Base-by-base conservation (phyloP, 2,329 filamentous ascomycete species). In the Cytospora paraplurivora region DNA sequence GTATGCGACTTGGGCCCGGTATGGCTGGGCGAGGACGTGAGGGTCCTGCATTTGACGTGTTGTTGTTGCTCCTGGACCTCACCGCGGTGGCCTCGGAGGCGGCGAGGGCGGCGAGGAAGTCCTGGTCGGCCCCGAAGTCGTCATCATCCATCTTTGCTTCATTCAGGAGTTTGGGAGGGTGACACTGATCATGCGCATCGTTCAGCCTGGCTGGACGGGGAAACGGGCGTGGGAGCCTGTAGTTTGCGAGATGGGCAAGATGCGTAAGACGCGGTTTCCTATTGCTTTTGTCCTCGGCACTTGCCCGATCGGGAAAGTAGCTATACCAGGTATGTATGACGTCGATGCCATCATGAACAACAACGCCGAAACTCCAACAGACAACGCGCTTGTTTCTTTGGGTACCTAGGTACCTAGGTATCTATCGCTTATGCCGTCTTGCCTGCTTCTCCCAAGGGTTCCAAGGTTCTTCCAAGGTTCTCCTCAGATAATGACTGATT, bases 61-160 rank as follows among this genome's bases (percentile, higher is more conserved):
- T 82, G 71, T 87, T 79, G 53, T 82, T 79, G 53, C 82, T 83
- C 56, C 79, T 81, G 3, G 56, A 19, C 12, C 47, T 59, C n/a
- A 13, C 35, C 12, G 21, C 47, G 32, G 19, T 19, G 19, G 76
- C 70, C 50, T 80, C 79, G 5, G 82, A 77, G 10, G 82, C 81
- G 35, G 82, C 83, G 71, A 88, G 80, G 52, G 83, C 84, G 57
- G 79, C 81, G 3, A 86, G 72, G 44, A 87, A 79, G 61, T 83
- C 84, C 17, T 82, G 81, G 69, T 87, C 85, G 33, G 80, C 82
- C 50, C 82, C 84, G 65, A 82, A 86, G 55, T 86, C 84, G 67
- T 85, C 84, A 59, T 83, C 80, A 59, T 83, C 80, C 79, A 81
- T 69, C 37, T 38, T 67, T 7, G n/a, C 37, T 38, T 67, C 7